Percentiles rank a stretch among this genome's conserved stretches.
Evolutionary conservation across 1,284 basidiomycete genomes (phyloP).

Genomic region (Irpex sp.): DNA sequence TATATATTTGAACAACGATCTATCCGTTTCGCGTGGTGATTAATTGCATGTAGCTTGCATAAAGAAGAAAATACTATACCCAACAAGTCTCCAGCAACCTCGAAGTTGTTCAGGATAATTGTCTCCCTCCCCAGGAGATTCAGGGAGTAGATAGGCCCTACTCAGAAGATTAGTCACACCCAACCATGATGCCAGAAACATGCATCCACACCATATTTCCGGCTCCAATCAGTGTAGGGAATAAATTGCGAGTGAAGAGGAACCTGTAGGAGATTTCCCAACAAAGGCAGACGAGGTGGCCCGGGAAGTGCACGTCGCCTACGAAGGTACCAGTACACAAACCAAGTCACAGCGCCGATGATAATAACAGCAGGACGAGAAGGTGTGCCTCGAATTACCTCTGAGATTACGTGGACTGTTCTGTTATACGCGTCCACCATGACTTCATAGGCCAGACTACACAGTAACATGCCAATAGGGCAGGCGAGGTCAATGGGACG

Average conservation of each 20-base stretch:
- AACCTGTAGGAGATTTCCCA: neutral
- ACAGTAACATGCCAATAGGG: no score
- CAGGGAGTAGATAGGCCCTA: neutral
- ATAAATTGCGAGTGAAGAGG: neutral
- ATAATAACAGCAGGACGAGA: no score
- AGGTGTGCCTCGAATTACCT: no score
- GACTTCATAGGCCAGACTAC: no score
- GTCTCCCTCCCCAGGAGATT: neutral
- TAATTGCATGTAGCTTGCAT: neutral
- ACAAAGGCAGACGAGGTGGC: neutral
- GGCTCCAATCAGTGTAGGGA: neutral
- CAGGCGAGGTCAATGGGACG: no score
- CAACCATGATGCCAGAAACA: neutral
- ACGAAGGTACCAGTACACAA: neutral
- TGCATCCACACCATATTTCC: neutral
- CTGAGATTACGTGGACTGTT: no score
- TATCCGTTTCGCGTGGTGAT: neutral
- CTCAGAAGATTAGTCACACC: neutral
- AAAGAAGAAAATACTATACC: neutral
- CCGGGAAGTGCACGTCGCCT: neutral
- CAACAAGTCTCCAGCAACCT: neutral
- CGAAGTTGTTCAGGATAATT: neutral
- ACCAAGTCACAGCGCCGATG: neutral
- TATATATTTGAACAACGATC: neutral
- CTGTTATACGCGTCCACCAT: no score